Base-by-base conservation (phyloP, 1,284 basidiomycete genomes). In the Pyrrhoderma noxium region DNA sequence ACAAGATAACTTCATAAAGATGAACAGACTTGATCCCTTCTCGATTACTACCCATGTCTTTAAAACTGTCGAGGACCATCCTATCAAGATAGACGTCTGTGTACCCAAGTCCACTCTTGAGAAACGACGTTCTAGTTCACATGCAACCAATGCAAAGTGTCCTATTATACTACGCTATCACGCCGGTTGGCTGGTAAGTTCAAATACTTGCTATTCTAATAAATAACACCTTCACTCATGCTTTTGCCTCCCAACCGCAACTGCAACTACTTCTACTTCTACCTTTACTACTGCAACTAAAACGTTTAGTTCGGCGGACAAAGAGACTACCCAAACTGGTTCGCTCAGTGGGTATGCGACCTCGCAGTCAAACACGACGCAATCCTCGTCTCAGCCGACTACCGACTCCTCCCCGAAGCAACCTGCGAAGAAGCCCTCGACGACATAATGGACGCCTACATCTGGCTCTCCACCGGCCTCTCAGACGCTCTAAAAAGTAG, bases 401-500 rank as follows among this genome's bases (percentile, higher is more conserved):
- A 53, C 21, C 25, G 52, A 18, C 45, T 53, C 18, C 25, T 53
- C 9, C 52, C 52, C 3, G 52, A 53, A 37, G 52, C 52, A 22
- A 53, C 46, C 13, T 31, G 27, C 18, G 47, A 45, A 22, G 47
- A 53, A 14, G 36, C 47, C 14, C 31, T 53, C 3, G 52, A 53
- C 39, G 52, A 53, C 31, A 25, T 49, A 21, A 27, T 44, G 21
- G 52, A 53, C 36, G 38, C 38, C 4, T 40, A 18, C 21, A 22
- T 45, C 8, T 53, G 52, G 52, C 31, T 31, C 2, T 14, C 36
- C 38, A 34, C 39, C n/a, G 42, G 48, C 18, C 35, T 47, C 8
- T 36, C 35, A 34, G 56, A 87, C 65, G 50, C 86, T 76, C 62
- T 87, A 82, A 45, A 89, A 70, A 61, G 79, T 83, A 3, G 80